These are phyloP conservation scores for Cladosporium sp. DNA, from an alignment of 2,329 filamentous ascomycete species.

Conservation along the genomic window DNA sequence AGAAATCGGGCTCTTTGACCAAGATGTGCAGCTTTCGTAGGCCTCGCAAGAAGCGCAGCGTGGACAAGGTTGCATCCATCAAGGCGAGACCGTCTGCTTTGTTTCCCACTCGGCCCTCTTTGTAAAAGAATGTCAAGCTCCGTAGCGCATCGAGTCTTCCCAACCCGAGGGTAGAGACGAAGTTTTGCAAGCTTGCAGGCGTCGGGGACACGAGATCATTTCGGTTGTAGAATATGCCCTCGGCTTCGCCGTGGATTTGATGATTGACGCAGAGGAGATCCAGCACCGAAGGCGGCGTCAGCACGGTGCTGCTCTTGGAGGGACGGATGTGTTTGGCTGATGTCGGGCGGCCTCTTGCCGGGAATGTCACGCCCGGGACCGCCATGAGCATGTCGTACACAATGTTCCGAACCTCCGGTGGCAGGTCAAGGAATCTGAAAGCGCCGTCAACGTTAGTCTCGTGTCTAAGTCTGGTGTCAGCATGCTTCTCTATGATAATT, in stretches of 20 bases:
- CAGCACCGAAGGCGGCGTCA: conserved; percentile 28
- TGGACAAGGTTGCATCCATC: background rate
- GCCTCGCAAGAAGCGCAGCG: background rate
- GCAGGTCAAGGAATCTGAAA: conserved; percentile 27
- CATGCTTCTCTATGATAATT: no score
- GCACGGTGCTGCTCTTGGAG: background rate
- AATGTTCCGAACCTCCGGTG: conserved; percentile 37
- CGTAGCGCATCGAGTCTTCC: background rate
- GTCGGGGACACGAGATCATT: conserved; percentile 42
- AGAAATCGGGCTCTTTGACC: background rate
- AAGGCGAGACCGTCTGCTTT: background rate
- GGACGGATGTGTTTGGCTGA: background rate
- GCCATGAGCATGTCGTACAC: conserved; percentile 30
- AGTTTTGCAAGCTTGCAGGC: background rate
- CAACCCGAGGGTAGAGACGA: background rate
- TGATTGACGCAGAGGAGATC: conserved; percentile 45
- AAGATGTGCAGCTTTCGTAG: background rate
- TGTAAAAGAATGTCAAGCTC: background rate
- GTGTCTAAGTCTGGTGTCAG: no score
- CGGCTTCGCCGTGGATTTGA: conserved; percentile 50
- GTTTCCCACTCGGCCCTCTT: background rate
- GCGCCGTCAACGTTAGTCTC: background rate
- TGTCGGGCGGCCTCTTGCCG: background rate
- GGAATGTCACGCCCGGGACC: background rate
- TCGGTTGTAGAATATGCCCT: conserved; percentile 45